Evolutionary conservation across 2,329 filamentous ascomycete genomes (phyloP), one percentile per base, ranked within the genome.

Genomic region (Chalaropsis ovoidea): DNA sequence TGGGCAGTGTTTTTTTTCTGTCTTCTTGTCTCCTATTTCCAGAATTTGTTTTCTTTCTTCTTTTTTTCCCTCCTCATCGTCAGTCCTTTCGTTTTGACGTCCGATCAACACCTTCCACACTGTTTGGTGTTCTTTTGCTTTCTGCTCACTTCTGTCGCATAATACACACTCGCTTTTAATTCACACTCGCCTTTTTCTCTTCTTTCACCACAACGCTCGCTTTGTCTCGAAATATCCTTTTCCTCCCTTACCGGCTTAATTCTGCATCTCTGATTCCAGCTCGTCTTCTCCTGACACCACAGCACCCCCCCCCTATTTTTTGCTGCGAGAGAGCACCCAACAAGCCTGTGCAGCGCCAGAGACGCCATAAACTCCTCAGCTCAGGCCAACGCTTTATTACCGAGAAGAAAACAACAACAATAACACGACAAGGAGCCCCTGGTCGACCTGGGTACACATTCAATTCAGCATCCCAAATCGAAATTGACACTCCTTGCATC

Each of bases 401-500:
- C 61, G 13, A 3, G 17, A 5, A 35, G 15, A 52, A 52, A 49
- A 49, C 15, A 47, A 49, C 43, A 52, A 52, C 47, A 52, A 52
- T 7, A 58, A 31, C 54, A 58, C 54, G 54, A 58, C 54, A 58
- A 39, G 54, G 54, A n/a, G 24, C 35, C 27, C 54, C 54, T 58
- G 54, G 54, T 58, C 54, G 27, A 58, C 24, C 27, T 39, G 24
- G 15, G 54, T 42, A 13, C 17, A 42, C 41, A 35, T 39, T 61
- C 31, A 61, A 35, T 39, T 61, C 31, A 39, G 19, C 31, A 41
- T 41, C 17, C 54, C 27, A 58, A 31, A 39, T 39, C 13, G 17
- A 35, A 58, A 39, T 58, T 39, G 54, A 58, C n/a, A n/a, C 54
- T 58, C 27, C 27, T 58, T 58, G 54, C 54, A 39, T 63, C n/a